Base-by-base conservation (phyloP, 2,329 filamentous ascomycete genomes). In the Aureobasidium musti region DNA sequence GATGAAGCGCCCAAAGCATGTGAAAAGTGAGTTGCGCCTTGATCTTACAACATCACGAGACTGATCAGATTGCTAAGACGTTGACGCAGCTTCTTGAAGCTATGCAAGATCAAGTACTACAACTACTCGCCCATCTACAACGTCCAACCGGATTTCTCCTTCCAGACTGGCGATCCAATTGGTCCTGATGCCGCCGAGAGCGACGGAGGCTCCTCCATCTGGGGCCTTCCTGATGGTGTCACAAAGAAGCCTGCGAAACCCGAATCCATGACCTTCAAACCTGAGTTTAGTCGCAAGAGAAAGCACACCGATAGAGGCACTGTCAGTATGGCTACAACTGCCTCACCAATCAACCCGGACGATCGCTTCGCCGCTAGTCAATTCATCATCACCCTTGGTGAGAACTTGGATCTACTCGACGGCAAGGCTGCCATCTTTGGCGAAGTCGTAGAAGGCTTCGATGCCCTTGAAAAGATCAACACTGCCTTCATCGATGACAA, bases 41-140 rank as follows among this genome's bases (percentile, higher is more conserved):
- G 10, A 14, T 41, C 56, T 49, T 21, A 45, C 19, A 43, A 66
- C 68, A 67, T 70, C 74, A 74, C 72, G 75, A 79, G 76, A 81
- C 86, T 88, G 82, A 89, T 77, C 76, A 73, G 41, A 74, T 75
- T 74, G 81, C 82, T 83, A 82, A 87, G 82, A 82, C 74, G 71
- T 78, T 53, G 74, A 74, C 37, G 72, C 72, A 96, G 92, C 84
- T 98, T 99, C 78, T 83, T 99, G 67, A 98, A 99, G 84, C 91
- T 99, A 73, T 97, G 95, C 87, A 98, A 98, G 81, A 83, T 92
- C 79, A 99, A 97, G 82, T 99, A 98, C 82, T 99, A 97, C 87
- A 98, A 98, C 82, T 98, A 96, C 78, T 89, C 92, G 6, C 95
- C 94, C 30, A 82, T 98, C 65, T 91, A 97, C 80, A 92, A 89